These are phyloP conservation scores for Leccinum holopus DNA, from an alignment of 1,284 basidiomycete genomes.

Conservation along the genomic window DNA sequence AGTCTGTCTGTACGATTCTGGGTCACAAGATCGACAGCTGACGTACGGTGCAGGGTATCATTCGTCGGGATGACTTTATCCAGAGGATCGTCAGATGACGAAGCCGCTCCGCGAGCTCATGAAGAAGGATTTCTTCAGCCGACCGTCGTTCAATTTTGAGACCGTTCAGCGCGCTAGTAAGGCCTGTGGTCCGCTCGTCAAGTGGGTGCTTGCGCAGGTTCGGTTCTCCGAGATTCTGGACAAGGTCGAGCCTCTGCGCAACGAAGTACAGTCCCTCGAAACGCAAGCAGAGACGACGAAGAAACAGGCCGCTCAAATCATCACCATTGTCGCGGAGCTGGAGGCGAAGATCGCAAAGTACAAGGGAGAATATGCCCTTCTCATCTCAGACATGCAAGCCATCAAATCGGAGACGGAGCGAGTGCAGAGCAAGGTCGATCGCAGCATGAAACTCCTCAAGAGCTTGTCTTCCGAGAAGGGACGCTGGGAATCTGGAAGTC, in stretches of 20 bases:
- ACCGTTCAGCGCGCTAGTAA: conserved; percentile 93
- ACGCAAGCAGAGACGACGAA: conserved; percentile 91
- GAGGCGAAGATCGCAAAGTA: conserved; percentile 92
- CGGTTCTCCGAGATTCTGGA: conserved; percentile 98
- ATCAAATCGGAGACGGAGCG: conserved; percentile 99
- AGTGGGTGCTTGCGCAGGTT: conserved; percentile 98
- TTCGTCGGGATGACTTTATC: conserved; percentile 98
- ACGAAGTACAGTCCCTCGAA: conserved; percentile 94
- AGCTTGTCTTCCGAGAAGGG: conserved; percentile 94
- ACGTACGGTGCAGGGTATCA: conserved; percentile 95
- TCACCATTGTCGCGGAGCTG: conserved; percentile 90
- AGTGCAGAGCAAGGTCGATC: conserved; percentile 95
- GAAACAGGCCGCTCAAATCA: conserved; percentile 86
- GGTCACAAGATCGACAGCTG: conserved; percentile 97
- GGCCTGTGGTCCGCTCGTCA: conserved; percentile 97
- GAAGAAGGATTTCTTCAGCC: conserved; percentile 91
- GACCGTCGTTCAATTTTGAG: conserved; percentile 94
- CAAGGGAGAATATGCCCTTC: conserved; percentile 96
- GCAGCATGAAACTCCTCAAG: conserved; percentile 93
- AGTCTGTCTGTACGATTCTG: conserved; percentile 97
- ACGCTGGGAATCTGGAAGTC: conserved; percentile 95
- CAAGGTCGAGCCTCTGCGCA: conserved; percentile 94
- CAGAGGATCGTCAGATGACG: conserved; percentile 96
- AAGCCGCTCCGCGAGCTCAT: conserved; percentile 87
- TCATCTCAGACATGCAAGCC: conserved; percentile 96